Base-by-base conservation (phyloP, 345 rosid genomes). In the Rhizophora mangle region DNA sequence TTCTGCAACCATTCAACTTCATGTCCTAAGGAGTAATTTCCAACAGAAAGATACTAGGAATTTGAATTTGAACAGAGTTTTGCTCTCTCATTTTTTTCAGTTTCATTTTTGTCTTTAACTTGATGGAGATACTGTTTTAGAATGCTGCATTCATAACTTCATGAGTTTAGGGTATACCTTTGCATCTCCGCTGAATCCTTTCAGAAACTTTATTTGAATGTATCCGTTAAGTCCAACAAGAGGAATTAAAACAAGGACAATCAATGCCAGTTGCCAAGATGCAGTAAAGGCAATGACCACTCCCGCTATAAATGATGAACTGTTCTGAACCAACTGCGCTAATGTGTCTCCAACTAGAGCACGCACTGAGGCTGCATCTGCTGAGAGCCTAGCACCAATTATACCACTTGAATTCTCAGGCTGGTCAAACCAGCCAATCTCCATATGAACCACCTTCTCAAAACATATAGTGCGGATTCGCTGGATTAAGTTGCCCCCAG, bases 341-440 rank as follows among this genome's bases (percentile, higher is more conserved):
- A 93, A 72, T 5, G 92, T 82, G 70, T 89, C 98, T 67, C 98
- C 98, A 22, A 86, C 97, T 6, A 91, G 49, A 67, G 82, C 86
- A 46, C 85, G 92, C 19, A 89, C 78, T 1, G 76, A 54, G 27
- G 96, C 89, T 61, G 96, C 96, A 72, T 93, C 96, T 59, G 94
- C 94, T 3, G 97, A 91, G 21, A 91, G 92, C 69, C 88, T 86
- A 22, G 96, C 86, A 36, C 98, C 94, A 46, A 91, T 78, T n/a
- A 85, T 67, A 19, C 97, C 94, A 43, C 96, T 91, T 7, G 97
- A 93, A 75, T 91, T 83, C 54, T 83, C 81, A 15, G 89, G 84
- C 47, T 81, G 89, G 70, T 93, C 96, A 9, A 91, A 91, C 96
- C 97, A 93, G n/a, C 89, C 85, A 66, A 91, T 84, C 71, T 93